Evolutionary conservation across 495 filamentous ascomycete genomes (phyloP).

Genomic region (Penicillium argentinense): DNA sequence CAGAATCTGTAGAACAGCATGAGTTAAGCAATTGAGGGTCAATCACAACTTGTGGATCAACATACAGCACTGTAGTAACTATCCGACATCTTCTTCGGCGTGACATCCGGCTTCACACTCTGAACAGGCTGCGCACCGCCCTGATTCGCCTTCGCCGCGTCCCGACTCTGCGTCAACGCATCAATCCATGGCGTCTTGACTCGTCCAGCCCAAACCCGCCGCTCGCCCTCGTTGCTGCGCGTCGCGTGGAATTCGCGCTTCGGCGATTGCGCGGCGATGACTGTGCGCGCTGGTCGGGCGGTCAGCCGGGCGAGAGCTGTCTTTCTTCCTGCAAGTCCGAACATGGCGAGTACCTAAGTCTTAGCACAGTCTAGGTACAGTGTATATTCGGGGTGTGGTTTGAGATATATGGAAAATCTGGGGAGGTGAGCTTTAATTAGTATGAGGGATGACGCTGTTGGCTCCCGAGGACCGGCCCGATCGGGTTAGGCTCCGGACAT

Average conservation of each 20-base stretch:
- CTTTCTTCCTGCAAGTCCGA: slow-evolving; percentile 22
- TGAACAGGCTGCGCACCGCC: slow-evolving; percentile 28
- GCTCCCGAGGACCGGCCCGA: slow-evolving; percentile 10
- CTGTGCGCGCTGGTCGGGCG: slow-evolving; percentile 11
- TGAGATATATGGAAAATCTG: background rate
- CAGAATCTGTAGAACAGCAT: slow-evolving; percentile 54
- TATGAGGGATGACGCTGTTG: slow-evolving; percentile 18
- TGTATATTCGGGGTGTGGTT: background rate
- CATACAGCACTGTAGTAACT: slow-evolving; percentile 62
- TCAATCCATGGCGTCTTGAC: slow-evolving; percentile 72
- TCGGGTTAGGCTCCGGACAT: slow-evolving; percentile 19
- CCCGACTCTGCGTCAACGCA: slow-evolving; percentile 54
- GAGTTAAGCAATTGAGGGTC: too few relatives aligned
- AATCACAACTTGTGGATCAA: too few relatives aligned
- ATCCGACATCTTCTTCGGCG: slow-evolving; percentile 65
- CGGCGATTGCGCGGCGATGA: slow-evolving; percentile 7
- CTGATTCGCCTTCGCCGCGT: slow-evolving; percentile 32
- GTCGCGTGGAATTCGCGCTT: slow-evolving; percentile 33
- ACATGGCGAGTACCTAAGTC: slow-evolving; percentile 19
- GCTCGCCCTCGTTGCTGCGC: slow-evolving; percentile 12
- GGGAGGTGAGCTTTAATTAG: slow-evolving; percentile 9
- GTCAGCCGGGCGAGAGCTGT: slow-evolving; percentile 9
- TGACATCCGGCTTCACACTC: slow-evolving; percentile 49
- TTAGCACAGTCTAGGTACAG: too few relatives aligned
- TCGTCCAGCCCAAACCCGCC: slow-evolving; percentile 39